Conservation (phyloP, 2,329 filamentous ascomycete species). For the Cercospora sp. region DNA sequence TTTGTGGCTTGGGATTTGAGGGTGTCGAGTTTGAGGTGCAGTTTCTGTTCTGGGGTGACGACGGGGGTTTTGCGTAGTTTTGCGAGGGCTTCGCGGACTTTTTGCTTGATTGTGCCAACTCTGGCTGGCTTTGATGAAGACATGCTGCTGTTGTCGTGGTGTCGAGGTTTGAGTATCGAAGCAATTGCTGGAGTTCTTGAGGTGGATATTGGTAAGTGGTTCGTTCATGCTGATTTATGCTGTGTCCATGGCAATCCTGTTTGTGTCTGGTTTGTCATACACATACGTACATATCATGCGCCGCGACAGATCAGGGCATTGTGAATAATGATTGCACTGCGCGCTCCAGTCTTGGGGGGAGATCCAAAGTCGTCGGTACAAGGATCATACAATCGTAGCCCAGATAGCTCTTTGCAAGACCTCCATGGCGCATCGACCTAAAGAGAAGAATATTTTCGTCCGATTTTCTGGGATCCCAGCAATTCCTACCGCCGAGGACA, state of each 20-base stretch:
- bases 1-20: conserved; percentile 15
- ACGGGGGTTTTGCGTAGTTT: conserved; percentile 13
- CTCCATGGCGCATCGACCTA: not conserved
- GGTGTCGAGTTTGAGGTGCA: conserved; percentile 13
- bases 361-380: too few relatives aligned
- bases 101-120: not conserved
- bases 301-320: not conserved
- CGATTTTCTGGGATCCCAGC: too few relatives aligned
- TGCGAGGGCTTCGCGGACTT: not conserved
- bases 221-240: not conserved
- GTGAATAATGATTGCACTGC: not conserved
- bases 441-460: not conserved
- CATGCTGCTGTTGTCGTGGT: not conserved
- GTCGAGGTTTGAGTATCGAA: not conserved
- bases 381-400: too few relatives aligned
- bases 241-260: not conserved
- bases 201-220: not conserved
- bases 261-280: not conserved
- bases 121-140: not conserved
- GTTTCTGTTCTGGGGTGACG: conserved; percentile 15
- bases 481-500: not conserved
- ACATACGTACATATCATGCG: not conserved
- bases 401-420: not conserved
- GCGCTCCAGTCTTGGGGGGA: not conserved
- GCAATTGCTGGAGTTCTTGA: not conserved